Evolutionary conservation across 2,329 filamentous ascomycete species (phyloP).

Genomic region (Magnaporthiopsis incrustans): DNA sequence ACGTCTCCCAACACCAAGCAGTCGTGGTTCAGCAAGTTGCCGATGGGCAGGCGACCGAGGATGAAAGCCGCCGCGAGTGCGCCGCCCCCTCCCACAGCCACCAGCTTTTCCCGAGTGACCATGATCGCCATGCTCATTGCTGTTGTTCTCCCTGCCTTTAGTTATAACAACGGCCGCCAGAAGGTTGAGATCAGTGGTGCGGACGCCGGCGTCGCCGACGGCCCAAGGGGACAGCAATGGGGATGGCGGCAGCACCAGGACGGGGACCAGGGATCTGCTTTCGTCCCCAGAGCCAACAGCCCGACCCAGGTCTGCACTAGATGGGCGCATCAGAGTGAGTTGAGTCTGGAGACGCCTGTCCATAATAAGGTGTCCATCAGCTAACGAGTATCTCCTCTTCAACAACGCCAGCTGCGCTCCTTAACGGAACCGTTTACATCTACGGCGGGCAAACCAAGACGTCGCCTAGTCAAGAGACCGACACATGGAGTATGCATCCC

Average conservation of each 20-base stretch:
- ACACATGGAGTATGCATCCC: constrained; percentile 59
- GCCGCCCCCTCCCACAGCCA: constrained; percentile 29
- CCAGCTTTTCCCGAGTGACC: constrained; percentile 34
- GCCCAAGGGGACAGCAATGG: constrained; percentile 15
- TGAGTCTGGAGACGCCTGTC: background rate
- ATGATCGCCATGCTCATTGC: constrained; percentile 43
- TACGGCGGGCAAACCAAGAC: constrained; percentile 64
- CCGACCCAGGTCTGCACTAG: constrained; percentile 52
- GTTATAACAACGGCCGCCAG: constrained; percentile 32
- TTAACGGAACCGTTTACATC: constrained; percentile 70
- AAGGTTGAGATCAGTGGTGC: constrained; percentile 33
- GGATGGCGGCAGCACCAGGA: constrained; percentile 5
- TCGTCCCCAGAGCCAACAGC: constrained; percentile 35
- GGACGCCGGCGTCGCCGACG: constrained; percentile 38
- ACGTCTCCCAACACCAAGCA: constrained; percentile 15
- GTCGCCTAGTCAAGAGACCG: constrained; percentile 44
- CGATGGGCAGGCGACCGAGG: constrained; percentile 30
- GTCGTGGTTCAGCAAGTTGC: constrained; percentile 37
- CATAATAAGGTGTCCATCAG: background rate
- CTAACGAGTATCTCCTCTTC: background rate
- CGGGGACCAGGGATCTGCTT: constrained; percentile 15
- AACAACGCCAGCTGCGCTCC: constrained; percentile 41
- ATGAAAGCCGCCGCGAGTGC: constrained; percentile 35
- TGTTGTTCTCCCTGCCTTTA: constrained; percentile 39
- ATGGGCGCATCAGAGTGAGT: constrained; percentile 56